Base-by-base conservation (phyloP, 768 basidiomycete species). In the Terana coerulea region DNA sequence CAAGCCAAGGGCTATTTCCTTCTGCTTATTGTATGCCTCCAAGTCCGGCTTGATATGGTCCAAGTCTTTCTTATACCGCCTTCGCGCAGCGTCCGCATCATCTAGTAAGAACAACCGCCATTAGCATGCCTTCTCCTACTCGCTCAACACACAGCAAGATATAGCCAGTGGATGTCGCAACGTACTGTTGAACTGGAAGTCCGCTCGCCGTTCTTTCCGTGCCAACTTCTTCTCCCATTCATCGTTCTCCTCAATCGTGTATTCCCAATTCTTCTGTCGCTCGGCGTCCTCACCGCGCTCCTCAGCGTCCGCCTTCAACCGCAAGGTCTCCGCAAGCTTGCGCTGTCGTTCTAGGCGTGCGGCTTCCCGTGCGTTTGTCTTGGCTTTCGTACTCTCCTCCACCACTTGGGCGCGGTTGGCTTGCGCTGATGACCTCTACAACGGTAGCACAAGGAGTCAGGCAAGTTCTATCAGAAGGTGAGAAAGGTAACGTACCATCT, bases 231-330 rank as follows among this genome's bases (percentile, higher is more conserved):
- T 89, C 73, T 97, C 94, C 97, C 97, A 99, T 51, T 83, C 76
- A 55, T 98, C 93, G 63, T 94, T 95, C 69, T 98, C 92, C 70
- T 98, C 92, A 51, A 97, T 83, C 24, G 89, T 89, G 74, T 89
- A 94, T 60, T 92, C 90, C 93, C 93, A 98, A 62, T 93, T 92
- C 78, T 91, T 92, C 64, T 81, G 79, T 55, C 94, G 72, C 66
- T 95, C 91, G 5, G 91, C 74, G 64, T 98, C 95, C 66, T 93
- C 91, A n/a, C 94, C 95, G 0, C 80, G 75, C 47, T 92, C 94
- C 67, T 91, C 88, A 1, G 93, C 93, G 56, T 95, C 90, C 2
- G 87, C 84, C 69, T 94, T 93, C 52, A 81, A 69, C 17, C 93
- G 81, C 59, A 98, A 69, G 15, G 75, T 82, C 70, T 98, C 95